Conservation (phyloP, 805 yeast genomes). For the Kurtzmaniella cleridarum region DNA sequence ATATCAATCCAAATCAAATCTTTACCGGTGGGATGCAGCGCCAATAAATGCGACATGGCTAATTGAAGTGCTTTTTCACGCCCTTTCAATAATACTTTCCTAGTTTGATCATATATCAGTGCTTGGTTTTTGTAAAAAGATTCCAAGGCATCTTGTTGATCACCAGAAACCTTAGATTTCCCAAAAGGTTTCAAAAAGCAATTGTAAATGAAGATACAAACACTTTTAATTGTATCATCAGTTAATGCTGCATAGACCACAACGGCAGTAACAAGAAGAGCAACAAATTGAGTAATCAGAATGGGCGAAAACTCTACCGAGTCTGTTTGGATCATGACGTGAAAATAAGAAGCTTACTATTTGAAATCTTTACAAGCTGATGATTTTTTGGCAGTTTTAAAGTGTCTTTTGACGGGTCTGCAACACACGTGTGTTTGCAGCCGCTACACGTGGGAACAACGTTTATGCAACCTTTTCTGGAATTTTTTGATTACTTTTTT, state of each 20-base stretch:
- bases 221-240: conserved; percentile 2
- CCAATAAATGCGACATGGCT: conserved; percentile 50
- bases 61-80: conserved; percentile 58
- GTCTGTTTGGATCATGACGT: conserved; percentile 2
- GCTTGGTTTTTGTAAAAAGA: conserved; percentile 74
- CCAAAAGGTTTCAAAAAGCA: conserved; percentile 5
- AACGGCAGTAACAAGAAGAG: not conserved
- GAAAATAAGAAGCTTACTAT: no score
- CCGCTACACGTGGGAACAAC: no score
- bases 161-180: conserved; percentile 7
- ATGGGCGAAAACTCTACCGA: conserved; percentile 1
- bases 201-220: conserved; percentile 3
- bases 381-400: no score
- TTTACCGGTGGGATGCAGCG: conserved; percentile 19
- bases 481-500: no score
- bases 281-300: not conserved
- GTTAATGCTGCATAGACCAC: conserved; percentile 1
- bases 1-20: conserved; percentile 69
- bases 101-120: conserved; percentile 66
- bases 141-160: conserved; percentile 62
- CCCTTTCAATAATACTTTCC: conserved; percentile 63
- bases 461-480: no score
- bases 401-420: no score
- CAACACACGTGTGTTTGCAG: no score
- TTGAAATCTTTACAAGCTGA: no score